phyloP scores from a whole-genome alignment of 2,329 filamentous ascomycete species.

The Penicillium sclerotiorum region DNA sequence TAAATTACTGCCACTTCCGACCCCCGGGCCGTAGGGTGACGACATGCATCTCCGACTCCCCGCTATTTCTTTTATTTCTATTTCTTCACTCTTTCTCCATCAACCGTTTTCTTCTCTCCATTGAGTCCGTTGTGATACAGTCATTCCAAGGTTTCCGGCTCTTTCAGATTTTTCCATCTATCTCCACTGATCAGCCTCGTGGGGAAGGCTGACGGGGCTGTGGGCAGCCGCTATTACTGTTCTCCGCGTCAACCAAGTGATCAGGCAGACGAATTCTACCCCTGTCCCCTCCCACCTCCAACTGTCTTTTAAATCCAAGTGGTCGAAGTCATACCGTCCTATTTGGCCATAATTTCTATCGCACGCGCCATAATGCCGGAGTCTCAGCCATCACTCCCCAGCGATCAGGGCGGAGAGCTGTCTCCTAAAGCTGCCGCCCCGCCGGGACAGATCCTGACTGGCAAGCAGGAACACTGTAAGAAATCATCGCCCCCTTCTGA shows the following conservation, averaged over 20 bases:
- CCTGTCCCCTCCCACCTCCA: background rate
- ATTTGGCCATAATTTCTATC: background rate
- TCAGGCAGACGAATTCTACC: constrained; percentile 37
- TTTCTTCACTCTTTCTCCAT: no score
- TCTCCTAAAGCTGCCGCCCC: constrained; percentile 34
- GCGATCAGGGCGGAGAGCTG: constrained; percentile 15
- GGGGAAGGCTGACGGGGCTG: constrained; percentile 6
- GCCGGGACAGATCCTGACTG: constrained; percentile 70
- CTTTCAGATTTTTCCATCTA: no score
- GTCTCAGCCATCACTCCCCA: constrained; percentile 14
- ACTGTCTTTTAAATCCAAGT: background rate
- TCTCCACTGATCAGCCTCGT: no score
- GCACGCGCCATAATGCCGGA: constrained; percentile 4
- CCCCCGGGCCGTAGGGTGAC: no score
- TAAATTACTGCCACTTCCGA: no score
- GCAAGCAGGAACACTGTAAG: constrained; percentile 97
- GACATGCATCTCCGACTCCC: no score
- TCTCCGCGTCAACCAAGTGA: constrained; percentile 20
- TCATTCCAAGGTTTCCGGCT: no score
- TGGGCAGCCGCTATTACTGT: constrained; percentile 14
- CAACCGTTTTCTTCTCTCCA: no score
- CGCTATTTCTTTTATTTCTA: no score
- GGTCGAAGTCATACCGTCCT: background rate
- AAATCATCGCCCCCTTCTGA: background rate
- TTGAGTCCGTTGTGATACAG: no score